Evolutionary conservation across 2,329 filamentous ascomycete genomes (phyloP).

Genomic region (Neoscytalidium dimidiatum): DNA sequence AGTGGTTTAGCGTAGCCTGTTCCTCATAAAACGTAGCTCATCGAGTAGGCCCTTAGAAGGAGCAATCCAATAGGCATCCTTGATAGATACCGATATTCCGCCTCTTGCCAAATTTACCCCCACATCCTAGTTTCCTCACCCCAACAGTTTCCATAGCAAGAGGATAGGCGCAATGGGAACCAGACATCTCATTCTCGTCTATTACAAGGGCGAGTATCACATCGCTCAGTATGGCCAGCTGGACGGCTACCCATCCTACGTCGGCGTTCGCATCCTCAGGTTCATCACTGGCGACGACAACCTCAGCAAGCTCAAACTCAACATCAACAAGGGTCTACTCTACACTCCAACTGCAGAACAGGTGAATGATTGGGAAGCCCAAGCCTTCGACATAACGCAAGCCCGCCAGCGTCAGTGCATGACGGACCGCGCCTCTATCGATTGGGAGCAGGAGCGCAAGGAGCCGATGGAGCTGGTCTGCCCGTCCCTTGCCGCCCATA

Average conservation of each 20-base stretch:
- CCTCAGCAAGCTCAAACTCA: not conserved
- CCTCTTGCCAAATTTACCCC: not conserved
- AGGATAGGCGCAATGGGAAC: not conserved
- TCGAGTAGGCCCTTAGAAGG: no score
- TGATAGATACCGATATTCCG: no score
- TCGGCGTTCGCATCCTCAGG: not conserved
- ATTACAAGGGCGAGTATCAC: not conserved
- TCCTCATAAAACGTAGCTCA: no score
- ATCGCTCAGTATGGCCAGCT: not conserved
- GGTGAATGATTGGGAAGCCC: not conserved
- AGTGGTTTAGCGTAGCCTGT: no score
- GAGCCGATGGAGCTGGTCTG: not conserved
- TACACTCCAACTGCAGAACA: not conserved
- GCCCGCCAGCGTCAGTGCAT: not conserved
- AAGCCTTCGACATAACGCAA: not conserved
- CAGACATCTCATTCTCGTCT: not conserved
- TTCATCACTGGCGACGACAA: not conserved
- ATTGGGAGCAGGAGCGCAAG: not conserved
- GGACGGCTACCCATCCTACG: not conserved
- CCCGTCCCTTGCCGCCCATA: not conserved
- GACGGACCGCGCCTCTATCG: not conserved
- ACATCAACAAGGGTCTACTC: not conserved
- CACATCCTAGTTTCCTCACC: not conserved
- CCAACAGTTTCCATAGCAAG: not conserved
- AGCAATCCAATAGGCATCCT: no score